Base-by-base conservation (phyloP, 805 yeast species). In the Metschnikowia colocasiae region DNA sequence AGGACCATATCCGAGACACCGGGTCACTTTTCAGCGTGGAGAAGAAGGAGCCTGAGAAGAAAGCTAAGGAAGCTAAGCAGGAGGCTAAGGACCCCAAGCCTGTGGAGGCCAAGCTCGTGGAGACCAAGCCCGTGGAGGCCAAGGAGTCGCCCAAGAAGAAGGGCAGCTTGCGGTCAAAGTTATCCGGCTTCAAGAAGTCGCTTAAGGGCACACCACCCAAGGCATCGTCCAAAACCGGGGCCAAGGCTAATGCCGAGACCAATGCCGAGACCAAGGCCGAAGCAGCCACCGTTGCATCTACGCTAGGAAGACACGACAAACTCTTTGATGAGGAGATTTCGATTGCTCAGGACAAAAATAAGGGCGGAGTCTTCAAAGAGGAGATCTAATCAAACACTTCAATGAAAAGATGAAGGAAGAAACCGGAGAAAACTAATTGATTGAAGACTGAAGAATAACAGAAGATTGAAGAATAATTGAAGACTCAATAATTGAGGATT, bases 311-410 rank as follows among this genome's bases (percentile, higher is more conserved):
- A 36, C 36, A 32, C n/a, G 44, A 39, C 51, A 48, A 35, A 33
- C 26, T 35, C 35, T 51, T 49, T 39, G 68, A 58, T 25, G 72
- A 66, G 34, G 73, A 67, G 19, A 47, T 65, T 37, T 63, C 70
- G 6, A 57, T 65, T 33, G 52, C 53, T 27, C 60, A 61, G 45
- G 56, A 57, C 43, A 47, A 58, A 31, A 64, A 63, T 49, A 59
- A 60, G 46, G 71, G 71, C 16, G 74, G 74, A 4, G 52, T 70
- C 23, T 71, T 71, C 54, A 71, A 69, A 53, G 76, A 71, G 56
- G 75, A 71, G 53, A 67, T 71, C 47, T 70, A 58, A 47, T 10
- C 34, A 3, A 25, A 25, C 10, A 8, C 27, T 19, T n/a, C n/a
- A n/a, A n/a, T n/a, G n/a, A n/a, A n/a, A n/a, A n/a, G n/a, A n/a